A percentile compares a stretch with the other conserved stretches of the same genome.
phyloP scores from a whole-genome alignment of 768 basidiomycete species.

The Pholiota conissans region DNA sequence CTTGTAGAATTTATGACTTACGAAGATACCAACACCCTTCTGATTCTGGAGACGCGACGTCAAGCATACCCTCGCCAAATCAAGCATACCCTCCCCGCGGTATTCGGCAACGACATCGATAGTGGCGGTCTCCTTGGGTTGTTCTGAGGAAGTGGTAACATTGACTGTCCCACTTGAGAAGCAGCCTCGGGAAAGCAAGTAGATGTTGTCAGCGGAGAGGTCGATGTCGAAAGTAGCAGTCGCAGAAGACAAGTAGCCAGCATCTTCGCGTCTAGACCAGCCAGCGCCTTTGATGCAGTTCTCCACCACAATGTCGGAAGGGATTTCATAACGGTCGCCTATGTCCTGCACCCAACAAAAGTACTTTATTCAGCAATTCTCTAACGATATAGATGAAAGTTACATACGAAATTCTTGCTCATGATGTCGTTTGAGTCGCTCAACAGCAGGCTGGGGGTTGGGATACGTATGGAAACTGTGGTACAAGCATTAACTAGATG shows the following conservation, averaged over 20 bases:
- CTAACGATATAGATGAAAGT: not conserved
- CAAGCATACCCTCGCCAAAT: slow-evolving; percentile 26
- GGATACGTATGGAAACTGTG: no score
- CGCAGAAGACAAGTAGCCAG: not conserved
- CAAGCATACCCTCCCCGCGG: slow-evolving; percentile 17
- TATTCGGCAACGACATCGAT: slow-evolving; percentile 27
- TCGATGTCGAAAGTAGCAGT: slow-evolving; percentile 11
- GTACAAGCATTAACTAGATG: no score
- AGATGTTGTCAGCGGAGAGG: slow-evolving; percentile 25
- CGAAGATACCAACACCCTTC: slow-evolving; percentile 36
- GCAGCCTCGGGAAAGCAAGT: slow-evolving; percentile 29
- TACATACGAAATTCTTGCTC: not conserved
- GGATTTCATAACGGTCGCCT: slow-evolving; percentile 5
- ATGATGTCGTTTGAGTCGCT: no score
- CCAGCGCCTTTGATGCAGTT: slow-evolving; percentile 6
- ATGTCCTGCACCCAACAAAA: not conserved
- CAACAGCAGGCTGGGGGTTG: no score
- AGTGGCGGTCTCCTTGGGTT: slow-evolving; percentile 17
- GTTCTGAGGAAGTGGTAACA: slow-evolving; percentile 21
- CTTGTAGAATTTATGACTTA: slow-evolving; percentile 17
- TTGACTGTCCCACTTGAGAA: slow-evolving; percentile 23
- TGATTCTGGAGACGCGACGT: slow-evolving; percentile 22
- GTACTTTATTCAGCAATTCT: not conserved
- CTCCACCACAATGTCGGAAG: slow-evolving; percentile 2
- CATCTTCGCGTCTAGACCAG: not conserved